These are phyloP conservation scores for Metschnikowia aberdeeniae DNA, from an alignment of 805 yeast species.

Conservation along the genomic window DNA sequence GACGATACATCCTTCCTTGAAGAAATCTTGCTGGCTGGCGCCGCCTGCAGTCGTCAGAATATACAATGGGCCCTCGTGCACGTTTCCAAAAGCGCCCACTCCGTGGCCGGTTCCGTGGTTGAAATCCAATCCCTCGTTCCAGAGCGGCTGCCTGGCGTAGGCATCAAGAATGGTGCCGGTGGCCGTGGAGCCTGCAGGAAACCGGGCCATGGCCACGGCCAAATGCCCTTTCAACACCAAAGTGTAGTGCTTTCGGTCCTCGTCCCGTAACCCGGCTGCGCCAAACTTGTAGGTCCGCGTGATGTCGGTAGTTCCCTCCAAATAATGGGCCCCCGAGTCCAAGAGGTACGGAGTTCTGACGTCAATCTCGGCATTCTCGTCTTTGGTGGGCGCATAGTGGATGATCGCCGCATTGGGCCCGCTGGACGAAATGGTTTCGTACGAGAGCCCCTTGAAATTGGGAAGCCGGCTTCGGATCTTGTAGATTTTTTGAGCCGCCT, in stretches of 20 bases:
- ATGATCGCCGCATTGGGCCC: conserved; percentile 75
- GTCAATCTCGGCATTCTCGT: conserved; percentile 56
- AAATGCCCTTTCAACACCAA: conserved; percentile 89
- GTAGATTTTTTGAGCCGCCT: conserved; percentile 58
- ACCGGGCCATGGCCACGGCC: conserved; percentile 73
- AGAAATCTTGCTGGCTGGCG: conserved; percentile 44
- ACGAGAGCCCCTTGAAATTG: conserved; percentile 64
- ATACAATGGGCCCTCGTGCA: conserved; percentile 93
- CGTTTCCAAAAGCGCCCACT: conserved; percentile 85
- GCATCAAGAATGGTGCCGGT: conserved; percentile 75
- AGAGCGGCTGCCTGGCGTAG: conserved; percentile 76
- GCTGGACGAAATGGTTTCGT: conserved; percentile 71
- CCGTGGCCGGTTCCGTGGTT: conserved; percentile 98
- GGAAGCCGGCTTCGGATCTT: conserved; percentile 50
- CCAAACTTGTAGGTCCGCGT: conserved; percentile 81
- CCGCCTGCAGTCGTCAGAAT: conserved; percentile 55
- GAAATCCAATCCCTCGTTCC: conserved; percentile 81
- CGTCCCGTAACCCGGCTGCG: conserved; percentile 18
- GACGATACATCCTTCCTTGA: conserved; percentile 61
- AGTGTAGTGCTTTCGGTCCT: conserved; percentile 70
- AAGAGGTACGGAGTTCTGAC: conserved; percentile 66
- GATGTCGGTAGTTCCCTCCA: conserved; percentile 95
- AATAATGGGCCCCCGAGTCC: conserved; percentile 89
- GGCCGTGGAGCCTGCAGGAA: conserved; percentile 60
- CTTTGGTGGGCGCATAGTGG: conserved; percentile 68